Evolutionary conservation across 1,284 basidiomycete genomes (phyloP), one percentile per base, ranked within the genome.

Genomic region (Golubevia sp.): DNA sequence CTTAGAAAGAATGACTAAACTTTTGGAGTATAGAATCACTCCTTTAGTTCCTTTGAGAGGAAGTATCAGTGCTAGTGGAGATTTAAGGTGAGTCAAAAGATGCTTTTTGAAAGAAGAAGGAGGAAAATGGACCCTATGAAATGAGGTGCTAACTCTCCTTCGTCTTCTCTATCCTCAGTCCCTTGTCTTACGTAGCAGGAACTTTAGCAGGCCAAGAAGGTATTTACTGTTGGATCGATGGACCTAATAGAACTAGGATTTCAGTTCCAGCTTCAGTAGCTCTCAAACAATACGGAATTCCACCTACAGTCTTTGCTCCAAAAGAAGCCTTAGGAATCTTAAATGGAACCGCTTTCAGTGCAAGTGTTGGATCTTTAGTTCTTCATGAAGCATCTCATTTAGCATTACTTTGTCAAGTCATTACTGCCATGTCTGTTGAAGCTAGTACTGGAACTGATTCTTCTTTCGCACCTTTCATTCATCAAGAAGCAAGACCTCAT

Each of bases 11-110:
- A 92, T 94, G 89, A 88, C 88, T 63, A 87, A 88, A 38, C 87
- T 94, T 59, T 87, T 95, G 56, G 85, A 86, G 54, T 88, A 89
- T 67, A 89, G 91, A 71, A 88, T 94, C 72, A 91, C 90, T 0
- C 92, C 92, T 0, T 85, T 93, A 27, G 91, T 94, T 1, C 92
- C 92, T n/a, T 86, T 94, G 3, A 88, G 92, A 7, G 91, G 91
- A 30, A 91, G 88, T 65, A 91, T 94, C 73, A 92, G 91, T 26
- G 90, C 92, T 5, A 91, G 90, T 56, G 92, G 92, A 13, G 84
- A 86, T 62, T 34, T 34, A 11, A 34, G 30, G 30, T 34, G 30
- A 34, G 30, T 11, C 11, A 5, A 11, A 34, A 34, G 11, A 34
- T 5, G 30, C 4, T 3, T 34, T 11, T 34, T 11, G 30, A 34